Percentiles rank a stretch among this genome's conserved stretches.
Conservation (phyloP, 345 rosid genomes). For the Carallia brachiata region DNA sequence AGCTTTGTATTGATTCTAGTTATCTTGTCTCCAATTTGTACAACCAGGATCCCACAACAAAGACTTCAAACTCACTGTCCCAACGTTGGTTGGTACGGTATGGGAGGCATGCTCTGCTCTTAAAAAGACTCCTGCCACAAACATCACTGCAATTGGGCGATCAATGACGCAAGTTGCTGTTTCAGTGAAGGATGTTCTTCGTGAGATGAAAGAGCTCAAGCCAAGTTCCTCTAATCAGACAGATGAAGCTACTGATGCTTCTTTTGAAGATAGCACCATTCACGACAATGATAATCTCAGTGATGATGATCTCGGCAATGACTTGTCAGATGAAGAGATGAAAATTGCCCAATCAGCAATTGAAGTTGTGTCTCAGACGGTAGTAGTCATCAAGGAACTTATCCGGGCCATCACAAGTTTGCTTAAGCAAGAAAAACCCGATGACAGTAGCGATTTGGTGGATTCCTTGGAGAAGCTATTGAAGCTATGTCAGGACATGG, state of each 20-base stretch:
- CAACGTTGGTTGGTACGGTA: slow-evolving; percentile 70
- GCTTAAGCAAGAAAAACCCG: slow-evolving; percentile 63
- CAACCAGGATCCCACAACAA: slow-evolving; percentile 52
- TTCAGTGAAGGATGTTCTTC: slow-evolving; percentile 85
- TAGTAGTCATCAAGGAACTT: slow-evolving; percentile 65
- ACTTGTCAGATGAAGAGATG: slow-evolving; percentile 88
- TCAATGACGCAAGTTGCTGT: slow-evolving; percentile 82
- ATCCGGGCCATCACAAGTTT: slow-evolving; percentile 68
- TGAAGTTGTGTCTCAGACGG: slow-evolving; percentile 54
- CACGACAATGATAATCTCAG: slow-evolving; percentile 27
- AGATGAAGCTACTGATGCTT: slow-evolving; percentile 34
- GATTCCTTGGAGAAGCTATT: slow-evolving; percentile 67
- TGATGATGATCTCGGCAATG: slow-evolving; percentile 62
- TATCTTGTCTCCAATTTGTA: slow-evolving; percentile 4
- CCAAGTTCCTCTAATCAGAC: slow-evolving; percentile 38
- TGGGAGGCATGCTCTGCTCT: slow-evolving; percentile 89
- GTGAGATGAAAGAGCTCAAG: slow-evolving; percentile 94
- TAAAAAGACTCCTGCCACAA: slow-evolving; percentile 75
- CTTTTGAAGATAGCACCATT: slow-evolving; percentile 19
- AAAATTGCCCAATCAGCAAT: slow-evolving; percentile 57
- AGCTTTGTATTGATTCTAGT: not conserved
- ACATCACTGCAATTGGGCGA: slow-evolving; percentile 75
- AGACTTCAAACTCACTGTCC: slow-evolving; percentile 42
- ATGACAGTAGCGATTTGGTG: slow-evolving; percentile 46
- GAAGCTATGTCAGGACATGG: slow-evolving; percentile 60